phyloP scores from a whole-genome alignment of 1,284 basidiomycete genomes.

The Trametes hirsuta region DNA sequence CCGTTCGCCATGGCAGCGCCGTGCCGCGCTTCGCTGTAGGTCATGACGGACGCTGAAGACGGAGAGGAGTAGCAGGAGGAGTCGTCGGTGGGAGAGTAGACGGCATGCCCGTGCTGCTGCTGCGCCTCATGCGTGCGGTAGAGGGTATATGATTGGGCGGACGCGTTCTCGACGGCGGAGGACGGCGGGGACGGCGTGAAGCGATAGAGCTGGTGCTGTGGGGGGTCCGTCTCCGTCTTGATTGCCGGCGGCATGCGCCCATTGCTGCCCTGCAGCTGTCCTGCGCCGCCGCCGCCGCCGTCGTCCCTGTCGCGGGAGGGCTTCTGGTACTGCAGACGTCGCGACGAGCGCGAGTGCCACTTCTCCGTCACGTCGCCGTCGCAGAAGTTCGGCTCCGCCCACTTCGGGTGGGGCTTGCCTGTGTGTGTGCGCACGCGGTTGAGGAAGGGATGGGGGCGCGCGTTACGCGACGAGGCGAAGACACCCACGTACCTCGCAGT shows the following conservation, averaged over 20 bases:
- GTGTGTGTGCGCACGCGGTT: conserved; percentile 7
- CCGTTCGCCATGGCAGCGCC: conserved; percentile 21
- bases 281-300: conserved; percentile 8
- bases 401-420: conserved; percentile 84
- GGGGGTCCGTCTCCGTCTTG: conserved; percentile 37
- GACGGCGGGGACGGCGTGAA: conserved; percentile 33
- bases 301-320: conserved; percentile 27
- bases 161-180: conserved; percentile 25
- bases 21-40: conserved; percentile 31
- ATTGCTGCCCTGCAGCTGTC: conserved; percentile 11
- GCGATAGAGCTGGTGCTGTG: conserved; percentile 35
- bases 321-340: conserved; percentile 41
- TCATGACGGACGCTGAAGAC: conserved; percentile 39
- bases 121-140: conserved; percentile 25
- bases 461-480: conserved; percentile 1
- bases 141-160: conserved; percentile 19
- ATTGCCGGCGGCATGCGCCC: conserved; percentile 31
- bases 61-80: conserved; percentile 32
- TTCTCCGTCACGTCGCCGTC: conserved; percentile 79
- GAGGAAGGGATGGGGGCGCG: neutral
- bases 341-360: conserved; percentile 83
- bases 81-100: conserved; percentile 30
- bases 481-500: conserved; percentile 58
- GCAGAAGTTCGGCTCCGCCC: conserved; percentile 77
- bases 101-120: conserved; percentile 21